These are phyloP conservation scores for Penicillium frequentans DNA, from an alignment of 2,329 filamentous ascomycete genomes.

Conservation along the genomic window DNA sequence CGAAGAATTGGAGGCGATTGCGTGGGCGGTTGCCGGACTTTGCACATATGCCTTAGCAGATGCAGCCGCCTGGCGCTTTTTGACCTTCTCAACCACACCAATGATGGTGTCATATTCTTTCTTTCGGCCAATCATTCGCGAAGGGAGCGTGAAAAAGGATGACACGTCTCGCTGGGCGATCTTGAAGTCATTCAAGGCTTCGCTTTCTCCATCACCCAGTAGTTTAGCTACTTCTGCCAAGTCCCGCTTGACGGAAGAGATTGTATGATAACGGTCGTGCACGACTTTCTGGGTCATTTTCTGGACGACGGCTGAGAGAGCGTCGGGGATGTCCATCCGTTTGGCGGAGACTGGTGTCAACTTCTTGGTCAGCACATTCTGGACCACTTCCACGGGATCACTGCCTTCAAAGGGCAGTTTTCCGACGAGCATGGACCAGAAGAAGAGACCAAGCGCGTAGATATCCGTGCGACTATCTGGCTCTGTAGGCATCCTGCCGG, in stretches of 20 bases:
- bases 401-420: conserved; percentile 76
- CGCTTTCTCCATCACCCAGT: conserved; percentile 71
- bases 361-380: conserved; percentile 78
- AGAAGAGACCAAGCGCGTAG: conserved; percentile 84
- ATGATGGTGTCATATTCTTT: conserved; percentile 70
- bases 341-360: conserved; percentile 75
- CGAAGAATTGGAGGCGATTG: conserved; percentile 55
- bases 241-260: conserved; percentile 81
- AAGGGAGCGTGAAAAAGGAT: conserved; percentile 85
- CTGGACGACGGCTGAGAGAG: conserved; percentile 77
- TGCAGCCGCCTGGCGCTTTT: conserved; percentile 59
- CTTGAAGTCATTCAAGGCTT: conserved; percentile 69
- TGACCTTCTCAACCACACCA: conserved; percentile 73
- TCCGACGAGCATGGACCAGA: conserved; percentile 82
- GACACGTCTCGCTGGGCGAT: conserved; percentile 85
- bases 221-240: conserved; percentile 71
- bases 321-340: conserved; percentile 80
- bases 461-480: conserved; percentile 92
- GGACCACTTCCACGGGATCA: conserved; percentile 84
- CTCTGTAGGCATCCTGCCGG: conserved; percentile 86
- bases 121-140: conserved; percentile 75
- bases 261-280: conserved; percentile 83
- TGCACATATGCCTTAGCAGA: conserved; percentile 33
- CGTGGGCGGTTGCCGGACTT: conserved; percentile 44
- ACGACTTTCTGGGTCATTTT: conserved; percentile 91